phyloP scores from a whole-genome alignment of 2,329 filamentous ascomycete genomes.

The Stagonosporopsis rhizophila region DNA sequence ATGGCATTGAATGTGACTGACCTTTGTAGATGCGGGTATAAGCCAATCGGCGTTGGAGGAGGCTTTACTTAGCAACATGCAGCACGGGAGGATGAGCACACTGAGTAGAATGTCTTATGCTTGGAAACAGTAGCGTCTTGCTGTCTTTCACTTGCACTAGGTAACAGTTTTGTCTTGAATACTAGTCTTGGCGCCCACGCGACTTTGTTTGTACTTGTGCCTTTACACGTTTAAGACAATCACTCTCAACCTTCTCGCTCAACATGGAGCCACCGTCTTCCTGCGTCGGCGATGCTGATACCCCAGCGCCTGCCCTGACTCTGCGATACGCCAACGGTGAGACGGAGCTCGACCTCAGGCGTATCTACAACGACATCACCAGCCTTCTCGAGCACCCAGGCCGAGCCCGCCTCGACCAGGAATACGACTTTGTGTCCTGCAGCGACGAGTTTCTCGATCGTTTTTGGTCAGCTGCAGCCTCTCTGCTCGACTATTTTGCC shows the following conservation, averaged over 20 bases:
- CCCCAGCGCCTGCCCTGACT: constrained; percentile 15
- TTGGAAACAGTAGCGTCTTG: constrained; percentile 9
- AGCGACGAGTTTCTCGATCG: background rate
- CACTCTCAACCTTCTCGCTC: background rate
- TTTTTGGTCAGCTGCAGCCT: constrained; percentile 29
- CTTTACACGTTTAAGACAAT: background rate
- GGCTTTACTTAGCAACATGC: constrained; percentile 75
- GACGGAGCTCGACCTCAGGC: constrained; percentile 27
- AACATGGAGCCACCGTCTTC: constrained; percentile 22
- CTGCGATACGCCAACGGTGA: constrained; percentile 18
- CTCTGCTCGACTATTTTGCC: constrained; percentile 41
- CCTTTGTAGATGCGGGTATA: constrained; percentile 71
- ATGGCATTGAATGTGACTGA: constrained; percentile 1
- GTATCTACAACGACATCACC: constrained; percentile 25
- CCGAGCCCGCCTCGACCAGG: background rate
- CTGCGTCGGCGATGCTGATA: constrained; percentile 20
- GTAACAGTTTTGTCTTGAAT: background rate
- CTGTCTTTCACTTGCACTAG: background rate
- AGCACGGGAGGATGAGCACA: constrained; percentile 71
- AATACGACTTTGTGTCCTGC: background rate
- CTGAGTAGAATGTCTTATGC: constrained; percentile 67
- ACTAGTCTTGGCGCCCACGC: background rate
- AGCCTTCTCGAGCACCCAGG: constrained; percentile 14
- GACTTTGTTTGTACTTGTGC: background rate
- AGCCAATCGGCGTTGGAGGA: constrained; percentile 83